Evolutionary conservation across 2,329 filamentous ascomycete genomes (phyloP).

Genomic region (Pestalotiopsis sp.): DNA sequence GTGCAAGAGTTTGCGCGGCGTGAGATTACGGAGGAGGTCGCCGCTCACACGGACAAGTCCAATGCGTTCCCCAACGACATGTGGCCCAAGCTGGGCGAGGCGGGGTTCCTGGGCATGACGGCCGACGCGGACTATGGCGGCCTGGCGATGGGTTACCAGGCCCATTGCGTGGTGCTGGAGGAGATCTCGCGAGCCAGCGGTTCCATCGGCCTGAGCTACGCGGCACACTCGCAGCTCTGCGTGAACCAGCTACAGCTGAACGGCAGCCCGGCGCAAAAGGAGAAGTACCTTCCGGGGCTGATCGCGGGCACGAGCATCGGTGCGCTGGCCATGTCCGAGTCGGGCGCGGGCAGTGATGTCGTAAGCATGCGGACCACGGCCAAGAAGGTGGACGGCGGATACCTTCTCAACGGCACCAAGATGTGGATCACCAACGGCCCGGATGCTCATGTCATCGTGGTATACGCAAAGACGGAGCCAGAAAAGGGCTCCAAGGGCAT

Average conservation of each 20-base stretch:
- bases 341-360: conserved; percentile 88
- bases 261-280: conserved; percentile 77
- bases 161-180: conserved; percentile 94
- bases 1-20: conserved; percentile 89
- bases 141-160: conserved; percentile 91
- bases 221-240: conserved; percentile 93
- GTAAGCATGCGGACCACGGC: conserved; percentile 93
- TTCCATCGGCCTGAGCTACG: conserved; percentile 87
- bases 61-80: conserved; percentile 90
- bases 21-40: conserved; percentile 84
- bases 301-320: conserved; percentile 82
- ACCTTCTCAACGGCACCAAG: conserved; percentile 84
- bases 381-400: conserved; percentile 80
- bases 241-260: conserved; percentile 96
- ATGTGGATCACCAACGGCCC: conserved; percentile 99
- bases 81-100: conserved; percentile 92
- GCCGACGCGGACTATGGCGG: conserved; percentile 92
- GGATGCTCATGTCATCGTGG: conserved; percentile 87
- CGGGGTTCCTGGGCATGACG: conserved; percentile 89
- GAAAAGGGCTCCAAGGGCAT: conserved; percentile 84
- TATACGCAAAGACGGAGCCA: conserved; percentile 95
- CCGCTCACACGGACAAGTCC: conserved; percentile 76
- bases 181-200: conserved; percentile 87
- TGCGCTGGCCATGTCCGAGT: conserved; percentile 93
- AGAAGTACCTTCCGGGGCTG: conserved; percentile 76